A percentile compares a stretch with the other conserved stretches of the same genome.
These are phyloP conservation scores for Suillus bovinus DNA, from an alignment of 768 basidiomycete genomes.

Conservation along the genomic window DNA sequence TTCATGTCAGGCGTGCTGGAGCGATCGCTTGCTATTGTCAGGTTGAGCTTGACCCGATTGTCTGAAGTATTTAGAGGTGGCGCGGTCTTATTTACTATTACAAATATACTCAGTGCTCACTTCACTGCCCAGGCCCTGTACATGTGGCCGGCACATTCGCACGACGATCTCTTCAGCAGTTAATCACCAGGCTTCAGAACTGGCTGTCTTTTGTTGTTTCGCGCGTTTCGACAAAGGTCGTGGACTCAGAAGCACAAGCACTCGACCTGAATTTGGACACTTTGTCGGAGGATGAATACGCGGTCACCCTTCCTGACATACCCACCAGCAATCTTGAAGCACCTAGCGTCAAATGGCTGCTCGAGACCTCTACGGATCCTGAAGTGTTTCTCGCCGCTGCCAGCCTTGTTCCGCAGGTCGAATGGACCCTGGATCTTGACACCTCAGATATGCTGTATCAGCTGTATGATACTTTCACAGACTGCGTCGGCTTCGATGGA, in stretches of 20 bases:
- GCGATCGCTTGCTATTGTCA: neutral
- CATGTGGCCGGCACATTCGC: neutral
- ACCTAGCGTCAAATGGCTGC: no score
- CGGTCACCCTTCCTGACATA: neutral
- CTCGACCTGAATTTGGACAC: neutral
- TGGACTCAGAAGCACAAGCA: neutral
- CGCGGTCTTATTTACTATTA: neutral
- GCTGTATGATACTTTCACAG: neutral
- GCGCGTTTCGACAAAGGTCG: neutral
- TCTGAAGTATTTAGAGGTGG: neutral
- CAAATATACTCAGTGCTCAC: neutral
- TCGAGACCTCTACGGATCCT: no score
- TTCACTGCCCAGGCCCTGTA: neutral
- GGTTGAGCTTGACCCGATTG: neutral
- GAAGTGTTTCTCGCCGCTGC: no score
- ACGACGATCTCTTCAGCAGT: neutral
- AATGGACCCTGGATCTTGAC: no score
- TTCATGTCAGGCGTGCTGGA: neutral
- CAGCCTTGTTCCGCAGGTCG: no score
- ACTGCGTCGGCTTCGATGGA: neutral
- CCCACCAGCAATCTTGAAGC: no score
- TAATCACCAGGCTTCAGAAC: neutral
- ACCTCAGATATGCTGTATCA: no score
- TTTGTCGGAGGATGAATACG: neutral
- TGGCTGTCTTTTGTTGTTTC: neutral